phyloP scores from a whole-genome alignment of 2,329 filamentous ascomycete genomes.

The Escovopsis weberi region DNA sequence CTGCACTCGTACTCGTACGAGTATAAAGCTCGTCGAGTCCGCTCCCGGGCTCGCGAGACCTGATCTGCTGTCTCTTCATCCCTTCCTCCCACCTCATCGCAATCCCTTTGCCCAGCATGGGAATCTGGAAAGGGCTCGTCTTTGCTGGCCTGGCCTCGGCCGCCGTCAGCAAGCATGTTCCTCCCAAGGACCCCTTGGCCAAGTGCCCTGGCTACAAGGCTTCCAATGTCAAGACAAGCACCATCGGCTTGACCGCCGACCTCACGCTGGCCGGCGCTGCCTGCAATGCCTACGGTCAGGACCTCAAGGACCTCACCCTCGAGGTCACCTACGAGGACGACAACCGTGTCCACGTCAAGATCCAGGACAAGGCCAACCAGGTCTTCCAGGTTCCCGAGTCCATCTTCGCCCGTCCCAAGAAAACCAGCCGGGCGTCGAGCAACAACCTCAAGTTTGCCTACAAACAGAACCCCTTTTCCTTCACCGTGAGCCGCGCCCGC shows the following conservation, averaged over 20 bases:
- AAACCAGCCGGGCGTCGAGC: constrained; percentile 8
- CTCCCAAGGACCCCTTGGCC: constrained; percentile 7
- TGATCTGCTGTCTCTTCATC: neutral
- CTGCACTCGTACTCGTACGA: neutral
- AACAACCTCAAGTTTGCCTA: constrained; percentile 34
- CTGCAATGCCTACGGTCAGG: constrained; percentile 68
- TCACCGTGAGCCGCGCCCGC: constrained; percentile 35
- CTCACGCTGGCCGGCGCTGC: constrained; percentile 53
- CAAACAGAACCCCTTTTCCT: constrained; percentile 45
- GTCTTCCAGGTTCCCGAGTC: constrained; percentile 63
- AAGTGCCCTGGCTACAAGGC: constrained; percentile 58
- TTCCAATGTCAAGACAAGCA: constrained; percentile 38
- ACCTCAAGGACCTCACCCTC: constrained; percentile 51
- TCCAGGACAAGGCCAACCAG: constrained; percentile 52
- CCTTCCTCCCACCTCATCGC: neutral
- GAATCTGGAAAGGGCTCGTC: constrained; percentile 8
- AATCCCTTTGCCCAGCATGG: constrained; percentile 7
- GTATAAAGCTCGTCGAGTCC: neutral
- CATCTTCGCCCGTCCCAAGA: constrained; percentile 42
- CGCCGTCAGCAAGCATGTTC: constrained; percentile 5
- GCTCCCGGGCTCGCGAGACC: neutral
- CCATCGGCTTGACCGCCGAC: constrained; percentile 49
- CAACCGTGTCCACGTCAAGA: constrained; percentile 58
- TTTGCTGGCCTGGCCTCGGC: constrained; percentile 10
- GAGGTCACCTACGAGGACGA: constrained; percentile 38